phyloP scores from a whole-genome alignment of 78 protist species.

The Speleostelium caveatum region DNA sequence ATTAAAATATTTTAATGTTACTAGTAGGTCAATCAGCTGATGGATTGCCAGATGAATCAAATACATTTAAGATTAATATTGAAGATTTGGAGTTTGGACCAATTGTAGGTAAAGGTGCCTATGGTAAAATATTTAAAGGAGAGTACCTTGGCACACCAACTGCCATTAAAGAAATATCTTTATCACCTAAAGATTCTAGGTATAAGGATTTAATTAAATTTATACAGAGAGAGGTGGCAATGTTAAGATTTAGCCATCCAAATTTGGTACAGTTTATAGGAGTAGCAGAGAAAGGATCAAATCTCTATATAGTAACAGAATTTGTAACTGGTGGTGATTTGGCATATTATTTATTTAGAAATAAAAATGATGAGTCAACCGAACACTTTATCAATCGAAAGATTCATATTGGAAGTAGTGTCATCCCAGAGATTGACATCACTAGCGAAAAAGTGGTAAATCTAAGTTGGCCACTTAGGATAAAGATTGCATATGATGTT shows the following conservation, averaged over 20 bases:
- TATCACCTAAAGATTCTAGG: slow-evolving; percentile 45
- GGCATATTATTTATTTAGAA: slow-evolving; percentile 60
- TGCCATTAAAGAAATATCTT: slow-evolving; percentile 55
- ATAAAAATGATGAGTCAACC: slow-evolving; percentile 32
- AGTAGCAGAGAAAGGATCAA: slow-evolving; percentile 43
- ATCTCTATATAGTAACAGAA: slow-evolving; percentile 50
- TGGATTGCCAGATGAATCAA: slow-evolving; percentile 69
- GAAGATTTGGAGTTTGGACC: slow-evolving; percentile 75
- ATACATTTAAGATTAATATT: slow-evolving; percentile 53
- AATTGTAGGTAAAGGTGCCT: slow-evolving; percentile 70
- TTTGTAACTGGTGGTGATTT: slow-evolving; percentile 73
- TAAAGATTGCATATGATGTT: slow-evolving; percentile 75
- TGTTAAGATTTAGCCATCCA: slow-evolving; percentile 69
- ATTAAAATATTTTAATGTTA: not conserved
- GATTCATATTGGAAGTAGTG: slow-evolving; percentile 59
- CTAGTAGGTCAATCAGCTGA: slow-evolving; percentile 13
- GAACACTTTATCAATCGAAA: slow-evolving; percentile 28
- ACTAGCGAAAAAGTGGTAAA: slow-evolving; percentile 14
- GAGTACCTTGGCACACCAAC: slow-evolving; percentile 77
- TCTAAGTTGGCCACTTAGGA: slow-evolving; percentile 45
- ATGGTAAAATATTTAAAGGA: slow-evolving; percentile 79
- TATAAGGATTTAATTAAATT: slow-evolving; percentile 66
- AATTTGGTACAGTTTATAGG: slow-evolving; percentile 52
- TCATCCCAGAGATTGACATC: slow-evolving; percentile 21
- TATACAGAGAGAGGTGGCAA: slow-evolving; percentile 67